These are phyloP conservation scores for Stereum hirsutum DNA, from an alignment of 1,284 basidiomycete species.

Conservation along the genomic window DNA sequence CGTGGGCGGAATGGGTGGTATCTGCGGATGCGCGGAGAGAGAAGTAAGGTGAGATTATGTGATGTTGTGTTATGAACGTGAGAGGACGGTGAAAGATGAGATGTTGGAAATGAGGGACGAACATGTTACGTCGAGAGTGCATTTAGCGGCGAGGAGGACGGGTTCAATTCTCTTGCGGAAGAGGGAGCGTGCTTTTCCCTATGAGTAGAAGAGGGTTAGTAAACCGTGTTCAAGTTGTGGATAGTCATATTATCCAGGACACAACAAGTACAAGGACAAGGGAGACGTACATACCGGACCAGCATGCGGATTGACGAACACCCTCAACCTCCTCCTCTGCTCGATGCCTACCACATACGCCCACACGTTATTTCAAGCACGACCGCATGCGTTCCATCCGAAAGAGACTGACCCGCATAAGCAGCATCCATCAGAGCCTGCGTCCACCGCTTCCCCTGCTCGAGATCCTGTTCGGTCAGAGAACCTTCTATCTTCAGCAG, in stretches of 20 bases:
- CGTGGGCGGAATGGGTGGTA: constrained; percentile 39
- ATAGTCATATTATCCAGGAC: neutral
- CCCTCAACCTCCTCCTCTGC: constrained; percentile 42
- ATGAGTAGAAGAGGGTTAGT: constrained; percentile 10
- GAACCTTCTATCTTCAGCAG: constrained; percentile 34
- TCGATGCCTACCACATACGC: constrained; percentile 32
- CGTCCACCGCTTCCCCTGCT: constrained; percentile 44
- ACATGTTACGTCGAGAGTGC: constrained; percentile 54
- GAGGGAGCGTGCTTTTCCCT: constrained; percentile 63
- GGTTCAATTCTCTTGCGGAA: constrained; percentile 71
- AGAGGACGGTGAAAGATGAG: neutral
- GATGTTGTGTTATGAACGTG: neutral
- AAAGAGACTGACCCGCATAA: constrained; percentile 43
- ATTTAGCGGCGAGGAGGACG: constrained; percentile 72
- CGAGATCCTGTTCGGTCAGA: constrained; percentile 26
- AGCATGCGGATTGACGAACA: constrained; percentile 86
- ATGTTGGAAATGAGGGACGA: constrained; percentile 25
- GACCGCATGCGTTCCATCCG: neutral
- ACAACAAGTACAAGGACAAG: neutral
- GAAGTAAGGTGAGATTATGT: neutral
- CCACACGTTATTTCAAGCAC: neutral
- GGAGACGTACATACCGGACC: constrained; percentile 43
- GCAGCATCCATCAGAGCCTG: constrained; percentile 43
- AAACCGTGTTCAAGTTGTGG: neutral
- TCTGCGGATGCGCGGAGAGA: neutral